Conservation (phyloP, 1,284 basidiomycete genomes). For the Omphalotus olearius region DNA sequence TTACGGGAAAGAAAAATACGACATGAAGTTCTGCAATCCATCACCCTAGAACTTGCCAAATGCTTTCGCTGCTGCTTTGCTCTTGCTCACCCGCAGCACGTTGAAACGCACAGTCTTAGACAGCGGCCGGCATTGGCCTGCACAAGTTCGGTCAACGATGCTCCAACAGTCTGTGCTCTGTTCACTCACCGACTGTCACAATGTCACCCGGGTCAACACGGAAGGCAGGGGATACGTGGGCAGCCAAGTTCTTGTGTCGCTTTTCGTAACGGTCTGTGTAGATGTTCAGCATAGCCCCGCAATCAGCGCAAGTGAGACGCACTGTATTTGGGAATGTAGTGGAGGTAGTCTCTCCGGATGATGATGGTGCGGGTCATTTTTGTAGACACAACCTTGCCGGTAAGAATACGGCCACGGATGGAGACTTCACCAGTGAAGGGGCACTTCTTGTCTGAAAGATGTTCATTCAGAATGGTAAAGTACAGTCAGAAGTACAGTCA, state of each 20-base stretch:
- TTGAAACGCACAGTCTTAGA: slow-evolving; percentile 99
- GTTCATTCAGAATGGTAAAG: neutral
- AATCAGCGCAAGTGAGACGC: slow-evolving; percentile 22
- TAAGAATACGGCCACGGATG: slow-evolving; percentile 98
- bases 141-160: slow-evolving; percentile 1
- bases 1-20: slow-evolving; percentile 17
- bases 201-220: slow-evolving; percentile 91
- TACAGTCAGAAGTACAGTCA: no score
- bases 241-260: slow-evolving; percentile 98
- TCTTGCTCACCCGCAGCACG: slow-evolving; percentile 89
- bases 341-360: slow-evolving; percentile 98
- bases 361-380: slow-evolving; percentile 99
- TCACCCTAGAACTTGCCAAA: slow-evolving; percentile 87
- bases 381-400: slow-evolving; percentile 95
- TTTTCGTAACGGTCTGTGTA: slow-evolving; percentile 88
- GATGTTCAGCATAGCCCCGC: neutral
- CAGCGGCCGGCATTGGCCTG: slow-evolving; percentile 96
- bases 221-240: slow-evolving; percentile 97
- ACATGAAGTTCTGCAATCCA: slow-evolving; percentile 17
- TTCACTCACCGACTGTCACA: slow-evolving; percentile 87
- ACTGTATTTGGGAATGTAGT: slow-evolving; percentile 99
- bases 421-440: slow-evolving; percentile 95
- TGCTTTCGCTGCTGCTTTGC: slow-evolving; percentile 82
- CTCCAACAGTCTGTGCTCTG: slow-evolving; percentile 3
- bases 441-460: slow-evolving; percentile 92